phyloP scores from a whole-genome alignment of 2,329 filamentous ascomycete genomes.

The Colletotrichum graminicola region DNA sequence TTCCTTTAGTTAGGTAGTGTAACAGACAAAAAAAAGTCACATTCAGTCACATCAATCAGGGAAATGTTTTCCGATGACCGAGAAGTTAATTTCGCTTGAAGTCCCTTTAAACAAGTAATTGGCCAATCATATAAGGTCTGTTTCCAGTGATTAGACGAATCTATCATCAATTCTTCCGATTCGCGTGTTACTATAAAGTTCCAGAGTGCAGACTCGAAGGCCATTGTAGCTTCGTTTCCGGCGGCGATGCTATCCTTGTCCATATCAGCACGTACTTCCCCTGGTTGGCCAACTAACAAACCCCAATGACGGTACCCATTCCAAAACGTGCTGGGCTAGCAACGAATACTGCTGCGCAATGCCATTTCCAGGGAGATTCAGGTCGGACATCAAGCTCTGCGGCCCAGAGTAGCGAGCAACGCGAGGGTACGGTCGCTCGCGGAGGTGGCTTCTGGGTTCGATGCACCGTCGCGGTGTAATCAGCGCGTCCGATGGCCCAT shows the following conservation, averaged over 20 bases:
- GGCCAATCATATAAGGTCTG: neutral
- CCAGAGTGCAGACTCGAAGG: neutral
- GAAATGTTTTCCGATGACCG: neutral
- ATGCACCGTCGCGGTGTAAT: neutral
- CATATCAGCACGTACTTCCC: neutral
- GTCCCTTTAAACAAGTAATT: neutral
- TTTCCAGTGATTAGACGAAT: neutral
- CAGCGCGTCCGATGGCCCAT: neutral
- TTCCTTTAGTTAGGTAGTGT: neutral
- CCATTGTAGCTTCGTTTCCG: neutral
- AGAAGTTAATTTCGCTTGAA: neutral
- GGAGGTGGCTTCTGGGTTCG: neutral
- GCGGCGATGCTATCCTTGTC: neutral
- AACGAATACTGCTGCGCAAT: no score
- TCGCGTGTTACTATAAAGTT: neutral
- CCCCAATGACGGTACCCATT: neutral
- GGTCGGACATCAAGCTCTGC: neutral
- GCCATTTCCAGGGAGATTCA: neutral
- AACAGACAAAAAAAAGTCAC: neutral
- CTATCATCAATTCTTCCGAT: neutral
- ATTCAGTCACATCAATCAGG: neutral
- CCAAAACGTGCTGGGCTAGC: neutral
- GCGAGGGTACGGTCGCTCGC: neutral
- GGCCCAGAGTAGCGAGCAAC: neutral
- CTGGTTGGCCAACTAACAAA: neutral